Evolutionary conservation across 2,329 filamentous ascomycete species (phyloP), one percentile per base, ranked within the genome.

Genomic region (Pestalotiopsis sp.): DNA sequence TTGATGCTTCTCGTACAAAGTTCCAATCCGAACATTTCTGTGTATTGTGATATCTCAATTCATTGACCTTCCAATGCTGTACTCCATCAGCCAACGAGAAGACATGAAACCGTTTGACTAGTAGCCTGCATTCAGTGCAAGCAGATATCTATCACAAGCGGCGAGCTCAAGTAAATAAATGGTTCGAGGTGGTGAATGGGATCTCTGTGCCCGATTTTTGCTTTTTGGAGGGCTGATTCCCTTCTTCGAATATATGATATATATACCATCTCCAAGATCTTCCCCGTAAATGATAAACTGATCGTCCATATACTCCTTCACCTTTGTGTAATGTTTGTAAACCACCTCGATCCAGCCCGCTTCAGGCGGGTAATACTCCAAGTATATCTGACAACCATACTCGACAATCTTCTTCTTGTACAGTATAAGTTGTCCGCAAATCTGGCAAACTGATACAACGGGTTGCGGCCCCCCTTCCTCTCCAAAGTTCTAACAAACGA

Each of bases 401-500:
- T 62, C 59, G n/a, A 62, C 59, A 62, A 39, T 67, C 67, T 66
- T 70, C 68, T 73, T 73, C 74, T 72, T 69, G 71, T 76, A 76
- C 74, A 76, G 66, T 73, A 65, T 57, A 71, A 68, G 70, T 67
- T 69, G 64, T 65, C 56, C 66, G 45, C 61, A 39, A 67, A 65
- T 56, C 64, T 65, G 62, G 65, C 63, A 62, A 72, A 69, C 63
- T 70, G 68, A 67, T 62, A 71, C 69, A 36, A 36, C 25, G 27
- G 57, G 9, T 36, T 45, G 56, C 57, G 71, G 65, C 67, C 62
- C 67, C 67, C 49, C 66, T 65, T 69, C 71, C 69, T 68, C 71
- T 36, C 31, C 31, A 36, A 70, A 70, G 70, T 20, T 70, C 70
- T 72, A 72, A 78, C 76, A 79, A 79, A 79, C 64, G 76, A 74